Base-by-base conservation (phyloP, 1,284 basidiomycete species). In the Cystobasidium pallidum region DNA sequence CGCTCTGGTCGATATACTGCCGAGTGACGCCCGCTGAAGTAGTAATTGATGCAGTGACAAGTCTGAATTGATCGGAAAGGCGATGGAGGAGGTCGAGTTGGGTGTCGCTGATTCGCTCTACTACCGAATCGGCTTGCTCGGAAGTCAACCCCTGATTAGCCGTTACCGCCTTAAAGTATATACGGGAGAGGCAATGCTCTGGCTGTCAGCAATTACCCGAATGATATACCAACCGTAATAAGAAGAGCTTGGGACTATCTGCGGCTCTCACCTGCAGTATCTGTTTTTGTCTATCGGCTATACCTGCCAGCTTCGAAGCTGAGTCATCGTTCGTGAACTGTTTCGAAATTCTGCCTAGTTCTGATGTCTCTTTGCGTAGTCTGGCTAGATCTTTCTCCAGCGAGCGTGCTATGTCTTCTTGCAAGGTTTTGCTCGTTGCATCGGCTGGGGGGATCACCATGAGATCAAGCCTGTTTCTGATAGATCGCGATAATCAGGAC, bases 11-110 rank as follows among this genome's bases (percentile, higher is more conserved):
- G 7, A 64, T 51, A 6, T 34, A 6, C 24, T 51, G 62, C 13
- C 39, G 32, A 36, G 62, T 64, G 0, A 15, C 26, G 8, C 4
- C 13, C 13, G 45, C 62, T 21, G 62, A 49, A 49, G 62, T 64
- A 8, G 26, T 51, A n/a, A 64, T 64, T 7, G 62, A 49, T 49
- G 62, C 62, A 21, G 30, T 64, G 28, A 64, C 62, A 13, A 52
- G 32, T 24, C 62, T 47, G 32, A 64, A 41, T 24, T 64, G 62
- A 28, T 64, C 62, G 11, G 62, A 41, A 24, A 64, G 45, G 21
- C 62, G 62, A 64, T 64, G 62, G 1, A 64, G 45, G 11, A 64
- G 32, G 45, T 64, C 62, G 15, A 64, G 26, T 51, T 64, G 62
- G 32, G 41, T n/a, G 21, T 64, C 47, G n/a, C 45, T 47, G 10